phyloP scores from a whole-genome alignment of 768 basidiomycete genomes.

The Termitomyces sp. region DNA sequence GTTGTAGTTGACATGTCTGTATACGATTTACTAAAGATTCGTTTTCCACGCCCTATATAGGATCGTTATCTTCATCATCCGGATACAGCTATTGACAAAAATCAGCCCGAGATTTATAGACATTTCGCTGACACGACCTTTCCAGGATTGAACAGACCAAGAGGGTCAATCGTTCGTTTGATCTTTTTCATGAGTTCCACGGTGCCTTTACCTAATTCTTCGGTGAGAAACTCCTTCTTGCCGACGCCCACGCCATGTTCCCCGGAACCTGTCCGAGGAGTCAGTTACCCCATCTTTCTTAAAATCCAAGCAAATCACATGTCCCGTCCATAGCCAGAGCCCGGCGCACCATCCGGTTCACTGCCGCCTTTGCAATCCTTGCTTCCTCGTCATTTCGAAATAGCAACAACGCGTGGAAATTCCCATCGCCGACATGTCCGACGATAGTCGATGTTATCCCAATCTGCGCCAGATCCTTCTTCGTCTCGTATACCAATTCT shows the following conservation, averaged over 20 bases:
- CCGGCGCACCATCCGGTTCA: constrained; percentile 57
- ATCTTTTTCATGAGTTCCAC: constrained; percentile 81
- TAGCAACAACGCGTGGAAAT: constrained; percentile 45
- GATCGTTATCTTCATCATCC: constrained; percentile 8
- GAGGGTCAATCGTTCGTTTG: constrained; percentile 70
- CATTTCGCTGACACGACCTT: constrained; percentile 40
- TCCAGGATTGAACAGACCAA: constrained; percentile 77
- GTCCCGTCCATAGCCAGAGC: constrained; percentile 72
- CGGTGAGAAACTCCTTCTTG: constrained; percentile 73
- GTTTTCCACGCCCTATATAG: background rate
- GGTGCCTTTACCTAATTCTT: constrained; percentile 80
- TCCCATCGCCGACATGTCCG: constrained; percentile 74
- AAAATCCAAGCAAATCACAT: constrained; percentile 34
- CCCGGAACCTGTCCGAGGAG: constrained; percentile 47
- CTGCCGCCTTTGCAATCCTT: constrained; percentile 34
- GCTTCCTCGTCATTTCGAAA: constrained; percentile 54
- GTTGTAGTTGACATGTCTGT: constrained; percentile 7
- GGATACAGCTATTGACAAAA: constrained; percentile 13
- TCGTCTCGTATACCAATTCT: constrained; percentile 61
- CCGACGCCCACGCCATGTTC: constrained; percentile 89
- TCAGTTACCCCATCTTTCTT: background rate
- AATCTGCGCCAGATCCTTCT: constrained; percentile 53
- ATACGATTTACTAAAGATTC: constrained; percentile 2
- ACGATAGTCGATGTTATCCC: constrained; percentile 63
- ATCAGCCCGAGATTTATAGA: background rate